Conservation (phyloP, 1,139 yeast species). For the Saccharomyces hybrid region DNA sequence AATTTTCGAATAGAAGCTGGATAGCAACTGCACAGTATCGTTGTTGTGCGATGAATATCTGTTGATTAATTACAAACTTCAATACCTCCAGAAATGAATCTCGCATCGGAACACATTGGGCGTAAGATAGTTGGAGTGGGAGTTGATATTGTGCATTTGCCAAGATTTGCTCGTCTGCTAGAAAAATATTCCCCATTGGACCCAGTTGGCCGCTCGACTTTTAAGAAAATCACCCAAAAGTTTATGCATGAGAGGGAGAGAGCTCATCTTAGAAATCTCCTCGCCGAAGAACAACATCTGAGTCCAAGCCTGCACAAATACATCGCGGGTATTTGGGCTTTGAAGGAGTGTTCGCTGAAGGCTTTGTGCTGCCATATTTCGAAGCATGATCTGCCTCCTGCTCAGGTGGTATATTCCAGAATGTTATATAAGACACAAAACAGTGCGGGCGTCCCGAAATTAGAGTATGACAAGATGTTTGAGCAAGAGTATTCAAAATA, state of each 20-base stretch:
- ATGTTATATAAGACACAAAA: constrained; percentile 19
- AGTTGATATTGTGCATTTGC: constrained; percentile 27
- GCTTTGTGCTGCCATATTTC: constrained; percentile 13
- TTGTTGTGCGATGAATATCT: no score
- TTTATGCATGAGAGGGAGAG: constrained; percentile 26
- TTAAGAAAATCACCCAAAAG: constrained; percentile 16
- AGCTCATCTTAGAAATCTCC: constrained; percentile 3
- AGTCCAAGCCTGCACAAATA: constrained; percentile 7
- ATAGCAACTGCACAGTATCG: no score
- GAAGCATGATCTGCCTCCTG: constrained; percentile 19
- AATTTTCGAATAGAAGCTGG: neutral
- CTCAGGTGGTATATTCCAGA: constrained; percentile 24
- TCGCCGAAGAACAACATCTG: neutral
- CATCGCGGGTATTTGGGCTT: constrained; percentile 31
- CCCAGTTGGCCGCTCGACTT: constrained; percentile 1
- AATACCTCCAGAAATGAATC: neutral
- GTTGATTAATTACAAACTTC: neutral
- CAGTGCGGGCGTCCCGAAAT: constrained; percentile 16
- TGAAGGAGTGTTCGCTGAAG: constrained; percentile 27
- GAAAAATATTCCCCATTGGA: constrained; percentile 10
- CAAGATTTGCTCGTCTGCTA: constrained; percentile 21
- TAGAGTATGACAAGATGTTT: constrained; percentile 12
- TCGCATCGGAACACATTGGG: neutral
- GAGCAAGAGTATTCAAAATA: constrained; percentile 2
- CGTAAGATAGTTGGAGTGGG: constrained; percentile 24